Base-by-base conservation (phyloP, 2,329 filamentous ascomycete species). In the Neonectria neomacrospora region DNA sequence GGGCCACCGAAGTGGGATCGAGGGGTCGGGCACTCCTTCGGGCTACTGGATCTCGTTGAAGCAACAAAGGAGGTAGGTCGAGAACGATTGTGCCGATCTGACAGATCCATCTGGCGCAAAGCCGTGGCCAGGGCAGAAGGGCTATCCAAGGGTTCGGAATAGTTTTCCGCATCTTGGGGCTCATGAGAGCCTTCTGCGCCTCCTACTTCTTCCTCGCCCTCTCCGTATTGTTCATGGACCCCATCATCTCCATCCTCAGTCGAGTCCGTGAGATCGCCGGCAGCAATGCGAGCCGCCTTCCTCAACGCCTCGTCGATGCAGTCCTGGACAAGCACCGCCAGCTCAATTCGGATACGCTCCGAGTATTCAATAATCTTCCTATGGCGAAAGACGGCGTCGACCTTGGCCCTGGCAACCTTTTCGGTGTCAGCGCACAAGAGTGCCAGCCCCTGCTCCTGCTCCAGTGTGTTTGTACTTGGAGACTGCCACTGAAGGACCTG, bases 401-500 rank as follows among this genome's bases (percentile, higher is more conserved):
- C 92, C 77, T 99, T 99, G 47, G 91, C 87, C 73, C 90, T 92
- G 26, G 94, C 92, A 41, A 93, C 87, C 73, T 87, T 90, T 76
- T 96, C 93, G 0, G 94, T 98, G 75, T 99, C 96, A 14, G 92
- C 87, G 75, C 94, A 97, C n/a, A 99, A 82, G 26, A 94, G 79
- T 39, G 93, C 91, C 23, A 99, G 82, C 0, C 96, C 96, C 74
- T 96, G 92, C 75, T 98, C 95, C 76, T 97, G 94, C 66, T 99
- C 96, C 16, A 97, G 80, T 0, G 94, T 96, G 73, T 95, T 95
- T 53, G 91, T 91, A 72, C 93, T 94, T 1, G 96, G 96, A 5
- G 95, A 97, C 74, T 97, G 94, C 96, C 96, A 99, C 76, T 97
- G 94, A 69, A 96, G 78, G 6, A 99, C 94, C 77, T 99, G 96